These are phyloP conservation scores for Saturnispora diversa DNA, from an alignment of 805 yeast species.

Conservation along the genomic window DNA sequence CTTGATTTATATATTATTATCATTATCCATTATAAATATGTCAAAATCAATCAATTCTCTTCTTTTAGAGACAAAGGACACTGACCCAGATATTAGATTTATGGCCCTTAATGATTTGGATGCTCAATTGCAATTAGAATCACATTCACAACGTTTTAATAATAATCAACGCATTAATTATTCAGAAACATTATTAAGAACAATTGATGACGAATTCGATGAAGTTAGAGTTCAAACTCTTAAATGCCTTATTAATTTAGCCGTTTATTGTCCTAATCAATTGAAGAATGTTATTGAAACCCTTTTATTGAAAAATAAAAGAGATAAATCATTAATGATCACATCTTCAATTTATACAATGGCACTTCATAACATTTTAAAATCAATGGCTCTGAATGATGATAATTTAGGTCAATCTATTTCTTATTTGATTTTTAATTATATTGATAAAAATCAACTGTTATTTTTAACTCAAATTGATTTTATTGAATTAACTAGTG, in stretches of 20 bases:
- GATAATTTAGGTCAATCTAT: slow-evolving; percentile 22
- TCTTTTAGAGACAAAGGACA: slow-evolving; percentile 45
- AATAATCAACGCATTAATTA: slow-evolving; percentile 30
- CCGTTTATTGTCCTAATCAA: slow-evolving; percentile 24
- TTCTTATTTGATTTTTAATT: slow-evolving; percentile 33
- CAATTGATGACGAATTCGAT: slow-evolving; percentile 51
- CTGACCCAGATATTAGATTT: slow-evolving; percentile 75
- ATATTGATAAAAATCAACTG: slow-evolving; percentile 21
- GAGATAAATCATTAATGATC: slow-evolving; percentile 25
- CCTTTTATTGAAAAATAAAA: slow-evolving; percentile 25
- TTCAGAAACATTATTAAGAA: slow-evolving; percentile 21
- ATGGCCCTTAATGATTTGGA: slow-evolving; percentile 78
- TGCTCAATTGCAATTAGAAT: slow-evolving; percentile 31
- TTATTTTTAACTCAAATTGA: slow-evolving; percentile 36
- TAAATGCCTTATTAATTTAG: slow-evolving; percentile 36
- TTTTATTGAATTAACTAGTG: slow-evolving; percentile 52
- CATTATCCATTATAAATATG: too few relatives aligned
- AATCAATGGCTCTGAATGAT: slow-evolving; percentile 22
- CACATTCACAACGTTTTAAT: slow-evolving; percentile 29
- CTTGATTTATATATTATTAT: too few relatives aligned
- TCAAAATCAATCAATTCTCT: slow-evolving; percentile 24
- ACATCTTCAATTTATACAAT: slow-evolving; percentile 46
- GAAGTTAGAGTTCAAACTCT: slow-evolving; percentile 74
- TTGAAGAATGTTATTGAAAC: slow-evolving; percentile 28
- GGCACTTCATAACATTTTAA: slow-evolving; percentile 41